phyloP scores from a whole-genome alignment of 1,139 yeast species.

The Taphrina sp. region DNA sequence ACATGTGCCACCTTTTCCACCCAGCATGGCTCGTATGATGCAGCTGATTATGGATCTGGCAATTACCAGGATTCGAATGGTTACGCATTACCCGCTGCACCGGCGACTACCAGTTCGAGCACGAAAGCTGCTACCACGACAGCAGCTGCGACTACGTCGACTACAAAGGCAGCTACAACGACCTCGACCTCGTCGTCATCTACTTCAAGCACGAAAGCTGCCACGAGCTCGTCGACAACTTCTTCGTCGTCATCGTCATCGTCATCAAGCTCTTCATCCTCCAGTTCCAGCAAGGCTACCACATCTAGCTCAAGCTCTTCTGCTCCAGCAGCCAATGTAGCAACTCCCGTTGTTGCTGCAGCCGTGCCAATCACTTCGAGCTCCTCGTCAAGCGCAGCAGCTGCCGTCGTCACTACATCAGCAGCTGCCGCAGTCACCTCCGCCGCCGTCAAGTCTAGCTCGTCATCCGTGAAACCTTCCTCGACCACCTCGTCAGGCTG shows the following conservation, averaged over 20 bases:
- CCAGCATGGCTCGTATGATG: no score
- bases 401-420: background rate
- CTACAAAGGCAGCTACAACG: conserved; percentile 9
- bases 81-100: conserved; percentile 11
- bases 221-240: background rate
- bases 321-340: background rate
- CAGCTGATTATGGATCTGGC: no score
- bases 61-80: conserved; percentile 3
- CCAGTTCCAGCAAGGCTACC: background rate
- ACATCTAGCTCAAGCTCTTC: background rate
- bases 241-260: background rate
- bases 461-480: background rate
- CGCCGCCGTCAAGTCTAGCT: background rate
- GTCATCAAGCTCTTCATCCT: background rate
- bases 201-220: background rate
- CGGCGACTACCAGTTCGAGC: conserved; percentile 1
- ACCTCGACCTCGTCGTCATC: background rate
- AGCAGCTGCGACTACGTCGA: background rate
- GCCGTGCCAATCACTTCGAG: background rate
- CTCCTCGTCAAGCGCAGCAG: background rate
- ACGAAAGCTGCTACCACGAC: conserved; percentile 7
- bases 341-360: background rate
- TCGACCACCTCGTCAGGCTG: background rate
- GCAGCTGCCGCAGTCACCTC: background rate
- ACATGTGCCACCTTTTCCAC: conserved; percentile 5